Base-by-base conservation (phyloP, 768 basidiomycete genomes). In the Phaeotremella skinneri region DNA sequence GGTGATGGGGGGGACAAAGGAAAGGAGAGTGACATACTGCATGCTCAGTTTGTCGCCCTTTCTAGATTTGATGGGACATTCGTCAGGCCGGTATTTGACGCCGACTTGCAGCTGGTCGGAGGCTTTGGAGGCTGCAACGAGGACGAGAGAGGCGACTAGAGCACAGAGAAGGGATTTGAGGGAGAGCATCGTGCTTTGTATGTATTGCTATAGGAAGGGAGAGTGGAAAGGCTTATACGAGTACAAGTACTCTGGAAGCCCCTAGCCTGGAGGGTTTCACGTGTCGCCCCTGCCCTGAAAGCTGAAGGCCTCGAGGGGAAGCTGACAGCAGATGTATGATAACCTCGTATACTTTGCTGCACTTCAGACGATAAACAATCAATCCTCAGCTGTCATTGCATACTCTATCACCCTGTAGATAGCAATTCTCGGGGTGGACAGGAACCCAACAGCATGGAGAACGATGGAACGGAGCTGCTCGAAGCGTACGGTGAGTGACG, bases 401-500 rank as follows among this genome's bases (percentile, higher is more conserved):
- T n/a, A n/a, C n/a, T n/a, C n/a, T n/a, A n/a, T n/a, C n/a, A n/a
- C n/a, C n/a, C n/a, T n/a, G n/a, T n/a, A n/a, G n/a, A n/a, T n/a
- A n/a, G n/a, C n/a, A n/a, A n/a, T n/a, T n/a, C n/a, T n/a, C n/a
- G n/a, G n/a, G n/a, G n/a, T n/a, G n/a, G n/a, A n/a, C n/a, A n/a
- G n/a, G n/a, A n/a, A n/a, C n/a, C 20, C 7, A 21, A 20, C 17
- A 16, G 26, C 14, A 53, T 32, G 52, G 20, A 26, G 59, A 83
- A 81, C 49, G 91, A 91, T 68, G 90, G 88, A 13, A 94, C 92
- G 54, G 92, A 97, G 77, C 84, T 97, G 49, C 77, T 93, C 66
- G 92, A 96, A 79, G 91, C 91, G 62, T 97, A 97, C 78, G 92
- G 92, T 91, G 32, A 55, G 82, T 69, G 27, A 26, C 53, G 29